Base-by-base conservation (phyloP, 202 grass and related monocot species). In the Carex sylvatica region DNA sequence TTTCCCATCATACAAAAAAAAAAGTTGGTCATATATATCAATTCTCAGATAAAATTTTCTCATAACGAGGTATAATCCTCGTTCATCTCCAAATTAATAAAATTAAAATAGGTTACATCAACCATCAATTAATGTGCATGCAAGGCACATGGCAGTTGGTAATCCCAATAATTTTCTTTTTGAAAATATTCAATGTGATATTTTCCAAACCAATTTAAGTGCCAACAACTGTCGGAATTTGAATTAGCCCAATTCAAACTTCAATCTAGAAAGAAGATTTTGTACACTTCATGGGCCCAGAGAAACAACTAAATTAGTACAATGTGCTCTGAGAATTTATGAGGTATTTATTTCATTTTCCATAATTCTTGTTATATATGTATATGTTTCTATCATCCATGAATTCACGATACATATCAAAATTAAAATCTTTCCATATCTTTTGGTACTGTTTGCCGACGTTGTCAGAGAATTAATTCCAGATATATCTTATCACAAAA, bases 371-470 rank as follows among this genome's bases (percentile, higher is more conserved):
- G 65, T 26, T 65, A 65, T 22, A 71, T 47, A 46, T 71, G 9
- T 36, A n/a, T 67, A 11, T 22, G 28, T 68, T 8, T 68, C 6
- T 40, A 1, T 68, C 31, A n/a, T 67, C 0, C 6, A 44, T 44
- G 40, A 44, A 38, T 36, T 0, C 64, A 36, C 18, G 28, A 64
- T 20, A 65, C 26, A 30, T 65, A 67, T 67, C 64, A 36, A 2
- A 67, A 67, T 36, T 73, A 30, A 18, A 24, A 66, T 52, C 18
- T 82, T 67, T 55, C 14, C 23, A 4, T 82, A 80, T 80, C 61
- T 82, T 51, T 54, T 35, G 24, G 23, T 31, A 66, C 47, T 49
- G 61, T 82, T 81, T 67, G 44, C 79, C 23, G 79, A 82, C 79
- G 47, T 66, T 68, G 4, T 66, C 42, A 54, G 12, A 5, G 0